Base-by-base conservation (phyloP, 352 stramenopile genomes). In the Stramenopiles sp. region DNA sequence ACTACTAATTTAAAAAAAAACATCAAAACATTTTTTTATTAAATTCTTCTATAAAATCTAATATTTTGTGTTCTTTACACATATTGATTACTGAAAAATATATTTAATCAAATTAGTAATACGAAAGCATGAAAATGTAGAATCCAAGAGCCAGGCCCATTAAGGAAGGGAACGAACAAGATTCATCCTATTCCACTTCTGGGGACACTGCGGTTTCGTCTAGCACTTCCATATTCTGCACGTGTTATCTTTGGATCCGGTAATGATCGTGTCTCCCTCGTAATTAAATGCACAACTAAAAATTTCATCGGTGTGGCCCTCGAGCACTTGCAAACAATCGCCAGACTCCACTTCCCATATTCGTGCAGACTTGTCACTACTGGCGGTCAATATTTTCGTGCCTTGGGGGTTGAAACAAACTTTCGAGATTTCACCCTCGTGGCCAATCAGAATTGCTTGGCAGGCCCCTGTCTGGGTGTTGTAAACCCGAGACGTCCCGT, bases 281-380 rank as follows among this genome's bases (percentile, higher is more conserved):
- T 97, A 97, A 82, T 97, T 97, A 85, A 96, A 97, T 34, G 90
- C 90, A 74, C 90, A 96, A 79, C 84, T 93, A 79, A 97, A 97
- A 81, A 97, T 96, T 77, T 97, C 91, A 78, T 97, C 90, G n/a
- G 89, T 96, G 84, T 97, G 92, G 30, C 92, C 92, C 75, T 97
- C 92, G 6, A 97, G 87, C 80, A 96, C 92, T 79, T 90, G 85
- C 33, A 96, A 80, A 76, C 91, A 97, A 76, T 97, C 89, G 31
- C 92, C 92, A 0, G 86, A 94, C 76, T 96, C 90, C 31, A 92
- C 85, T 68, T 96, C 90, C 91, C 91, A 97, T 12, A 90, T 68
- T 1, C 84, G 79, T 68, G 88, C 92, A 35, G 92, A 89, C 77
- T 96, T 96, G 83, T 97, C 92, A 75, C 87, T 94, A 78, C 84